Evolutionary conservation across 78 protist genomes (phyloP), one percentile per base, ranked within the genome.

Genomic region (Ministeria vibrans): DNA sequence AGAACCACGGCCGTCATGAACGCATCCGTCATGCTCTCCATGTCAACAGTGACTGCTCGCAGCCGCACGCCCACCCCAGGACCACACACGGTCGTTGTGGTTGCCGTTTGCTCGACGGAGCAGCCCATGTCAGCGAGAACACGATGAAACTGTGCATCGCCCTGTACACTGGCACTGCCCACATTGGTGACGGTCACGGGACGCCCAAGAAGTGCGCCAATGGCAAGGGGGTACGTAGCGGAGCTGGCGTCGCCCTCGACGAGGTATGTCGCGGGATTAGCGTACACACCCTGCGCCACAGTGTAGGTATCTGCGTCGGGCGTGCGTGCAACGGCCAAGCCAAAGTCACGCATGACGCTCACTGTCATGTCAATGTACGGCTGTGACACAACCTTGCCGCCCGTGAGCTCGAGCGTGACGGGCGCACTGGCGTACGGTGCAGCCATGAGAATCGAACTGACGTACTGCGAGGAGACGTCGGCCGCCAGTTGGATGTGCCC

Each of bases 351-450:
- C 90, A 90, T 84, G 39, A 86, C 64, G 32, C 55, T 59, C 30
- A 83, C 32, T 11, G 93, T 90, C 93, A 90, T 90, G 64, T 90
- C 93, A 61, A 90, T 86, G 87, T 84, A 90, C 20, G 88, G 90
- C 80, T 85, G 80, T 0, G 87, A 80, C 61, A 86, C 85, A 68
- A 72, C 81, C 55, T 55, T 64, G 5, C 62, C 80, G 42, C 89
- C 76, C 25, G 20, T 59, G 36, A 66, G 77, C 7, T 25, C 15
- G 27, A 66, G 46, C 22, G n/a, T 1, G 32, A 86, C 87, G 49
- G 80, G 80, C 49, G 9, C 1, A 38, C 61, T 38, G 42, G 94
- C 91, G 86, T 80, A 91, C 18, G 94, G 94, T 22, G 91, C 86
- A 7, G 83, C 15, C 51, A 91, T 11, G 72, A 91, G 86, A 2